Evolutionary conservation across 768 basidiomycete species (phyloP).

Genomic region (Guyanaporus albipodus): DNA sequence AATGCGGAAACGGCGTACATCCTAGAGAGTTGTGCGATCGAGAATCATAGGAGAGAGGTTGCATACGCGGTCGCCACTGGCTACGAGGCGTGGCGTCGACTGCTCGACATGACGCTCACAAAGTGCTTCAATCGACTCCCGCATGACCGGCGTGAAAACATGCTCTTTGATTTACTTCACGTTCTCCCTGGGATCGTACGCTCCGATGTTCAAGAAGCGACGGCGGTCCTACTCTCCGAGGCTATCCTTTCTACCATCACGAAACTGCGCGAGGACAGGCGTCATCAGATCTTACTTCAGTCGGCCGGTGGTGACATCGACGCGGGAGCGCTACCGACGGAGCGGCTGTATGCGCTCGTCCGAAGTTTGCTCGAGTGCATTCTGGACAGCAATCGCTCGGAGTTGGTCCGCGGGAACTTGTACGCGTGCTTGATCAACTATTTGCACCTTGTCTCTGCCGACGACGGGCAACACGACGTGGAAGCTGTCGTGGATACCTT

Average conservation of each 20-base stretch:
- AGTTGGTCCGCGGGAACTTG: constrained; percentile 90
- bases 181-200: constrained; percentile 74
- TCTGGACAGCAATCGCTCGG: constrained; percentile 69
- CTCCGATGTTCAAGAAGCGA: constrained; percentile 60
- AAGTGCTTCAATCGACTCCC: constrained; percentile 85
- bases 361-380: constrained; percentile 72
- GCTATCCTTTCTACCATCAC: constrained; percentile 78
- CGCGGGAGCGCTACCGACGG: constrained; percentile 70
- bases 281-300: constrained; percentile 63
- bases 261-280: constrained; percentile 81
- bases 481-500: constrained; percentile 17
- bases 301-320: constrained; percentile 60
- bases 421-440: constrained; percentile 91
- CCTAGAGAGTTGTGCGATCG: constrained; percentile 77
- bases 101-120: constrained; percentile 80
- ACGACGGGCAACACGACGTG: constrained; percentile 12
- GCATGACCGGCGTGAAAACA: constrained; percentile 77
- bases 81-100: constrained; percentile 79
- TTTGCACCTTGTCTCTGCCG: constrained; percentile 55
- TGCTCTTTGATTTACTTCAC: constrained; percentile 87
- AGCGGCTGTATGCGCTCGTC: constrained; percentile 72
- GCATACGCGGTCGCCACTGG: constrained; percentile 63
- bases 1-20: constrained; percentile 69
- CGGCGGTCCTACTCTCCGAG: constrained; percentile 81
- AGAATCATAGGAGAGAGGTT: constrained; percentile 85